Evolutionary conservation across 805 yeast species (phyloP).

Genomic region (Hemisphaericaspora nanyangensis): DNA sequence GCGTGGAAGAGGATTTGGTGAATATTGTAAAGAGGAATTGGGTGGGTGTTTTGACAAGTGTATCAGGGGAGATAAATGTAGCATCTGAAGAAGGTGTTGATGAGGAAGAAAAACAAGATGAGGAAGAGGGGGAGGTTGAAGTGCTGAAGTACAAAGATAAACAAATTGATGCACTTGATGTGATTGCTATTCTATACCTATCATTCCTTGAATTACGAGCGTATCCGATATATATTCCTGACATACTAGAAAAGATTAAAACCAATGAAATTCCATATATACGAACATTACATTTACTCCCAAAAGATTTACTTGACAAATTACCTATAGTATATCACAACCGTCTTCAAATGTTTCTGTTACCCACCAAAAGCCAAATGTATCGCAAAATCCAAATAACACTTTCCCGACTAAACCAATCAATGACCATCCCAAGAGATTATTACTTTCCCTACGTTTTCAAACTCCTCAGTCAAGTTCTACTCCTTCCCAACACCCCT

Average conservation of each 20-base stretch:
- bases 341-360: conserved; percentile 35
- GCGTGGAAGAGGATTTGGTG: conserved; percentile 15
- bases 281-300: conserved; percentile 37
- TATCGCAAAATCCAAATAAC: conserved; percentile 18
- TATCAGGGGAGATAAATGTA: conserved; percentile 2
- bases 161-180: conserved; percentile 19
- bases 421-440: conserved; percentile 14
- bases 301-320: conserved; percentile 29
- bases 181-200: conserved; percentile 44
- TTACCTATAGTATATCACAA: conserved; percentile 36
- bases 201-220: conserved; percentile 44
- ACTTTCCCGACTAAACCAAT: conserved; percentile 6
- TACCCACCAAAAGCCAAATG: conserved; percentile 39
- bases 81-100: background rate
- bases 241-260: conserved; percentile 41
- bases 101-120: conserved; percentile 2
- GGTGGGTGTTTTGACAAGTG: conserved; percentile 19
- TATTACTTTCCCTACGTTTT: conserved; percentile 38
- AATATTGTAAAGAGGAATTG: conserved; percentile 30
- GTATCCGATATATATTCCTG: conserved; percentile 48
- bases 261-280: conserved; percentile 48
- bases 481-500: conserved; percentile 47
- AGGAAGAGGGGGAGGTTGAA: background rate
- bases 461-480: conserved; percentile 36
- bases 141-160: background rate